Percentiles rank a stretch among this genome's conserved stretches.
Evolutionary conservation across 257 asterid species (phyloP).

Genomic region (Anisodus acutangulus): DNA sequence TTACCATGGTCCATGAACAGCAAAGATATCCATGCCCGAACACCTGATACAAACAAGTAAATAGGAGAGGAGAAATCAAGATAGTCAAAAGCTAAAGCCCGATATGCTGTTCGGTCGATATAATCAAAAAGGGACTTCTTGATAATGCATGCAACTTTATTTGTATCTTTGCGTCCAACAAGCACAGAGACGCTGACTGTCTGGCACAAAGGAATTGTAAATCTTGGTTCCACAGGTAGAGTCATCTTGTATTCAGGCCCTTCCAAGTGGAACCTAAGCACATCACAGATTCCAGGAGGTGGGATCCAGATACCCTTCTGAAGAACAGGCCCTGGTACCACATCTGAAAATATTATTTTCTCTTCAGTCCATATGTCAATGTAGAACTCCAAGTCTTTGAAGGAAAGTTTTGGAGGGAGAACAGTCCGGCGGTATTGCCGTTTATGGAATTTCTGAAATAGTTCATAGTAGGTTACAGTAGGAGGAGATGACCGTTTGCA

Average conservation of each 20-base stretch:
- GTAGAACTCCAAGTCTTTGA: constrained; percentile 85
- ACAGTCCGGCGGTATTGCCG: constrained; percentile 53
- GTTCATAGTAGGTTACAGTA: constrained; percentile 58
- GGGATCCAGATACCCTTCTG: constrained; percentile 66
- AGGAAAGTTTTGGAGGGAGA: constrained; percentile 85
- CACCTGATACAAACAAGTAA: constrained; percentile 79
- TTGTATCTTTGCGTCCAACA: constrained; percentile 71
- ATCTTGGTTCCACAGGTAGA: constrained; percentile 75
- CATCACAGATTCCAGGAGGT: constrained; percentile 77
- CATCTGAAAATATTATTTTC: constrained; percentile 74
- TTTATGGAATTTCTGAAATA: constrained; percentile 64
- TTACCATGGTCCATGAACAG: constrained; percentile 78
- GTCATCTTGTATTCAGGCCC: constrained; percentile 92
- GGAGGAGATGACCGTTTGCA: constrained; percentile 77
- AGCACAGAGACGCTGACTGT: constrained; percentile 81
- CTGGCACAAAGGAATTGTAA: constrained; percentile 75
- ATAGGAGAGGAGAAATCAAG: constrained; percentile 92
- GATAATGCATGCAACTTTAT: constrained; percentile 76
- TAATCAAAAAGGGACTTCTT: constrained; percentile 82
- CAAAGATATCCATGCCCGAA: constrained; percentile 97
- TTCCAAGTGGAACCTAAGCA: constrained; percentile 69
- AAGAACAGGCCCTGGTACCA: constrained; percentile 79
- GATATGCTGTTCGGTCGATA: constrained; percentile 81
- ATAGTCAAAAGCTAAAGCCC: constrained; percentile 90
- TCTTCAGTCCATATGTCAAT: constrained; percentile 89